Base-by-base conservation (phyloP, 345 rosid genomes). In the Eucalyptus cloeziana region DNA sequence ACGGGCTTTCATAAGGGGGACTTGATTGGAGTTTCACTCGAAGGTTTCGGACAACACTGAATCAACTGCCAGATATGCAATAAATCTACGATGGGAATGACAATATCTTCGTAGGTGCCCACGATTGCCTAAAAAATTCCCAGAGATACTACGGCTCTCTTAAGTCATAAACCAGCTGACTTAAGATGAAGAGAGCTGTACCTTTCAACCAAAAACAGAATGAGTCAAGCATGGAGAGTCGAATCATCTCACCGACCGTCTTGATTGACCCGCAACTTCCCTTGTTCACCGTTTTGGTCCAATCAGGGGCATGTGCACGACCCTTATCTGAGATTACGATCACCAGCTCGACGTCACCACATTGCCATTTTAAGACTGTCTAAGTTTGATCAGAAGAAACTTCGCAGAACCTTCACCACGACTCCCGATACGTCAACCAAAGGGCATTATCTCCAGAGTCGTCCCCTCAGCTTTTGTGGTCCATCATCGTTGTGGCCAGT, bases 1-100 rank as follows among this genome's bases (percentile, higher is more conserved):
- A 14, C 0, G 9, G n/a, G 0, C n/a, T 62, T 62, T 62, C 69
- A 3, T 62, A 2, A 2, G 10, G 33, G 1, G 2, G 33, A 30
- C 33, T 62, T 62, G 33, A 62, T 62, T 62, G 71, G 33, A 62
- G 33, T 13, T 30, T 13, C 16, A 58, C 64, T 58, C 27, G 9
- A 25, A 25, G 64, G 2, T 5, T 58, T 58, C 0, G 13, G 64
- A 58, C 13, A 58, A 58, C 64, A 4, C 30, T 58, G 64, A 58
- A 25, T 58, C 64, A 1, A 58, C 13, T 10, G 64, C 13, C 25
- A 25, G 0, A 12, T 25, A 8, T 21, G 25, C 60, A 54, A 54
- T 54, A 54, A 54, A 21, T 54, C 60, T 54, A 54, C 60, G 60
- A 54, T 22, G 25, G 60, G 2, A 21, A 54, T 54, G 27, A 58